A percentile compares a stretch with the other conserved stretches of the same genome.
Evolutionary conservation across 805 yeast genomes (phyloP).

Genomic region (Barnettozyma vustinii): DNA sequence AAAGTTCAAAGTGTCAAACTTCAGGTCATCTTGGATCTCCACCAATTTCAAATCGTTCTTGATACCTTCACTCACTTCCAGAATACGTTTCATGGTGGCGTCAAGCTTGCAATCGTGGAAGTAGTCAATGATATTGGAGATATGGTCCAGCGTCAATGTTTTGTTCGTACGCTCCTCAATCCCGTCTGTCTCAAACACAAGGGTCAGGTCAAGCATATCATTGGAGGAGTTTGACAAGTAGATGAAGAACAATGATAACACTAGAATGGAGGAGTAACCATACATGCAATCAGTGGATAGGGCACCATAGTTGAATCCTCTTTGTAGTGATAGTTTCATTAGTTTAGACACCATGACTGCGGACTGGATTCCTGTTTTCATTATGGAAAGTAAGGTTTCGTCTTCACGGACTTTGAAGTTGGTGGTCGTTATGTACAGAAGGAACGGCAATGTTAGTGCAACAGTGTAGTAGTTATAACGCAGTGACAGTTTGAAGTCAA

Average conservation of each 20-base stretch:
- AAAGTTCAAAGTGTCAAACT: constrained; percentile 17
- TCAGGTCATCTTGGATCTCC: constrained; percentile 22
- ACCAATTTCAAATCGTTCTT: constrained; percentile 37
- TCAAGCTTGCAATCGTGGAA: constrained; percentile 28
- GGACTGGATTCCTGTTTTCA: constrained; percentile 36
- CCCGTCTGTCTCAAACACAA: constrained; percentile 4
- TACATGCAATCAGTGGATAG: constrained; percentile 39
- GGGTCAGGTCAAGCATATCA: constrained; percentile 14
- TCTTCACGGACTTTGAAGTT: constrained; percentile 32
- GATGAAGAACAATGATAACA: constrained; percentile 36
- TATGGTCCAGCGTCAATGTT: constrained; percentile 16
- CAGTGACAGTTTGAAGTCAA: constrained; percentile 37
- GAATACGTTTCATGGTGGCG: constrained; percentile 38
- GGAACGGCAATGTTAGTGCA: constrained; percentile 38
- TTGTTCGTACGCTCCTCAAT: constrained; percentile 16
- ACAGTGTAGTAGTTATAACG: constrained; percentile 38
- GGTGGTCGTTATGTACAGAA: constrained; percentile 34
- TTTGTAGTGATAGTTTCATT: constrained; percentile 28
- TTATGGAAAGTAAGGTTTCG: constrained; percentile 36
- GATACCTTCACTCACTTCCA: constrained; percentile 38
- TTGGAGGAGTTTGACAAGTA: constrained; percentile 23
- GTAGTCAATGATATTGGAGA: constrained; percentile 19
- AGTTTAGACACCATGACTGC: constrained; percentile 36
- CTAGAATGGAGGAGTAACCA: constrained; percentile 39
- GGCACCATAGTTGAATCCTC: constrained; percentile 36